Base-by-base conservation (phyloP, 2,329 filamentous ascomycete genomes). In the Pseudogymnoascus sp. region DNA sequence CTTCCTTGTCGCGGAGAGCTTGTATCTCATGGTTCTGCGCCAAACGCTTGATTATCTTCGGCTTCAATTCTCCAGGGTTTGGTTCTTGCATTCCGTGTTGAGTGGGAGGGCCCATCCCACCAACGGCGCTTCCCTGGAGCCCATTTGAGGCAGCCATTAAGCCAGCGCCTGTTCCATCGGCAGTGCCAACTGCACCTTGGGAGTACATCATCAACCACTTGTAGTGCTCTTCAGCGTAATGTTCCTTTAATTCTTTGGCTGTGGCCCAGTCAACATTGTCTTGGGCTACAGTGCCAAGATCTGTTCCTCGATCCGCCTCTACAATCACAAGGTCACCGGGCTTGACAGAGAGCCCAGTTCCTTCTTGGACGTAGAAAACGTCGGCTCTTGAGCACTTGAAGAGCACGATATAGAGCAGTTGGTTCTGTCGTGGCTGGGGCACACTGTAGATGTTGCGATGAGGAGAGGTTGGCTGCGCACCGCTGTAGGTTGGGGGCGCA, bases 191-290 rank as follows among this genome's bases (percentile, higher is more conserved):
- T 7, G 85, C 90, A 72, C 86, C 90, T 74, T 92, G 88, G 1
- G 92, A 96, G 75, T 97, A 99, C 90, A 97, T 95, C 89, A 97
- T 96, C 62, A 99, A 82, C 91, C 93, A 97, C 72, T 92, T 93
- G 78, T 96, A 97, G 74, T 99, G 95, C 74, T 97, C 92, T 74
- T 97, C 91, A 1, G 90, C 90, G 68, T 93, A 96, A 69, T 95
- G 88, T 70, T 96, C 91, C 75, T 97, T 96, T 68, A 92, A 79
- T 59, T 95, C 89, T 71, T 95, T 93, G 8, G 95, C 95, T 61
- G 88, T 85, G 68, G 92, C 88, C 83, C 92, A 92, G 66, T 91
- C 90, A 40, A 97, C 87, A 70, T 96, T 93, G 67, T 92, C 90
- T 69, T 90, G 87, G 62, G 91, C 89, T 28, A 99, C 93, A 26